Base-by-base conservation (phyloP, 2,329 filamentous ascomycete species). In the Fusarium phyllophilum region DNA sequence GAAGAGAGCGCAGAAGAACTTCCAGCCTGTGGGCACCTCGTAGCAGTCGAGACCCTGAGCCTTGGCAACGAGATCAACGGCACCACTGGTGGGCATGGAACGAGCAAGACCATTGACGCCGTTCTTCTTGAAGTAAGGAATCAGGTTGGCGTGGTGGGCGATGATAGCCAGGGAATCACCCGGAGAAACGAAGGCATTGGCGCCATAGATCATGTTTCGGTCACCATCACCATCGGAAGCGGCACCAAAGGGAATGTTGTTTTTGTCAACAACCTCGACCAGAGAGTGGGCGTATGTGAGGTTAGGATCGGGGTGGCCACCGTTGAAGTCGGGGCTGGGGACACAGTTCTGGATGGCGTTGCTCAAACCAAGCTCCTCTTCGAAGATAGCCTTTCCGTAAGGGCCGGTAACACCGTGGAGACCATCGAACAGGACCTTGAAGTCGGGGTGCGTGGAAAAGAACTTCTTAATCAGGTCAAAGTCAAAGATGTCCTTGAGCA, bases 191-290 rank as follows among this genome's bases (percentile, higher is more conserved):
- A 99, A 99, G 49, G 93, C 91, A 80, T 97, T 96, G 76, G 96
- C 95, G 73, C 96, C 96, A 85, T 99, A 99, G 81, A 99, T 99
- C 96, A 99, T 99, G 91, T 99, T 99, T 78, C 96, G 94, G 87
- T 99, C 96, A 79, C 96, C 96, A 79, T 99, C 96, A 78, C 96
- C 96, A 78, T 99, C 96, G 74, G 94, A 97, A 54, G 96, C 96
- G 67, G 96, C 96, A 80, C 96, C 96, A 79, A 99, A 99, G 81
- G 97, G 96, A 75, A 99, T 95, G 68, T 91, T 90, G 79, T 94
- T 91, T 86, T 94, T 94, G 84, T 99, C 95, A 46, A 99, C 96
- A 70, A 91, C 93, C 80, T 97, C 94, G 68, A 99, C 96, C 46
- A 99, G 89, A 61, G 94, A 96, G 85, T 97, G 94, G 36, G 96